Percentiles rank a stretch among this genome's conserved stretches.
Evolutionary conservation across 2,329 filamentous ascomycete genomes (phyloP).

Genomic region (Aspergillus transmontanensis): DNA sequence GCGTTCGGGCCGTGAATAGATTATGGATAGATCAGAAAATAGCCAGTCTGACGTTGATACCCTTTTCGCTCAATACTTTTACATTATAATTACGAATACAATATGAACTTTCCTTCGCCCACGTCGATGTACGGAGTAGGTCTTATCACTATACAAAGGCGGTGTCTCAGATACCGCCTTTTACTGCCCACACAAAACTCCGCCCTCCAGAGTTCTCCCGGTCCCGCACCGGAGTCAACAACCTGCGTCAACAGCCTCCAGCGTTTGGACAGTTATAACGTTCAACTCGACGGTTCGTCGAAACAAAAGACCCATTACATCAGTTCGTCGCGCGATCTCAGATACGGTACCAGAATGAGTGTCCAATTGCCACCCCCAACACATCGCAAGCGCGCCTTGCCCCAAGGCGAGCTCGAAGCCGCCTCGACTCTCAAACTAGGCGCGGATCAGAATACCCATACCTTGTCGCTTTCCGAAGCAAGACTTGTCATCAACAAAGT

Average conservation of each 20-base stretch:
- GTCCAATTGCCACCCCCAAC: conserved; percentile 39
- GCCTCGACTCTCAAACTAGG: conserved; percentile 79
- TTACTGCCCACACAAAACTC: conserved; percentile 20
- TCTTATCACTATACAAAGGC: conserved; percentile 4
- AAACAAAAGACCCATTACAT: neutral
- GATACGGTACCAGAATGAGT: conserved; percentile 32
- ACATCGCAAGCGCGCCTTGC: conserved; percentile 45
- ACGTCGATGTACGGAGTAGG: neutral
- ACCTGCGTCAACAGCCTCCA: conserved; percentile 13
- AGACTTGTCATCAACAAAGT: conserved; percentile 89
- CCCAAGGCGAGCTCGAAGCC: conserved; percentile 77
- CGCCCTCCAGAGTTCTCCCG: conserved; percentile 16
- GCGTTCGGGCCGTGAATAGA: conserved; percentile 20
- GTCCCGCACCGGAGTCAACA: conserved; percentile 11
- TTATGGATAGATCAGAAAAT: conserved; percentile 21
- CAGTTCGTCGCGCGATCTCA: neutral
- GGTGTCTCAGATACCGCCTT: conserved; percentile 24
- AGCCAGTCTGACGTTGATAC: conserved; percentile 16
- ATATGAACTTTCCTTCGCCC: neutral
- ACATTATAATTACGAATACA: neutral
- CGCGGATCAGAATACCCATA: conserved; percentile 90
- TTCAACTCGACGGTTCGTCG: too few species aligned
- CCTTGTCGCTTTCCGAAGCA: conserved; percentile 88
- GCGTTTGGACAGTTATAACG: neutral
- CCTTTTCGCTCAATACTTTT: conserved; percentile 7